Evolutionary conservation across 2,329 filamentous ascomycete genomes (phyloP).

Genomic region (Tolypocladium ovalisporum): DNA sequence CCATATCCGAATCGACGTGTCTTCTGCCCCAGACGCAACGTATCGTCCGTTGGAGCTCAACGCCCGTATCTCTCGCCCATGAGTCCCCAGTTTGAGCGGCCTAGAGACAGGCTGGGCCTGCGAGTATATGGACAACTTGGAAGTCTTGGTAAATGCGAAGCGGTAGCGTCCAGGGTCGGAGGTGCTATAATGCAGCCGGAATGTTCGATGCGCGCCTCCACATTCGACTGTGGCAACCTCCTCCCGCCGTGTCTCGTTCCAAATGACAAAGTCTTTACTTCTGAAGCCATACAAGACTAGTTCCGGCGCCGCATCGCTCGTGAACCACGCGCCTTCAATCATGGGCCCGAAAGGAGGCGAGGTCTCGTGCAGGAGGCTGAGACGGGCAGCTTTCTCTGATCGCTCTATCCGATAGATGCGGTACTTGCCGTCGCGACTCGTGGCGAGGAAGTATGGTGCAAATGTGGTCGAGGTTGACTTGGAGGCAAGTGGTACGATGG

Average conservation of each 20-base stretch:
- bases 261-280: slow-evolving; percentile 68
- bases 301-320: slow-evolving; percentile 27
- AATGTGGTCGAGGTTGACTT: slow-evolving; percentile 6
- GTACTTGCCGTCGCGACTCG: slow-evolving; percentile 67
- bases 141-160: slow-evolving; percentile 68
- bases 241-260: slow-evolving; percentile 61
- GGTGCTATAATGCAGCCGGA: slow-evolving; percentile 35
- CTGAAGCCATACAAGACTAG: slow-evolving; percentile 74
- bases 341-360: slow-evolving; percentile 62
- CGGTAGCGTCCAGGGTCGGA: slow-evolving; percentile 23
- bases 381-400: slow-evolving; percentile 7
- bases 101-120: slow-evolving; percentile 25
- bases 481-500: slow-evolving; percentile 39
- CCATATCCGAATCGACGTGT: slow-evolving; percentile 64
- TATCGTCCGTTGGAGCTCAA: slow-evolving; percentile 29
- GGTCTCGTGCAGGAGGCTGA: slow-evolving; percentile 54
- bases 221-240: slow-evolving; percentile 67
- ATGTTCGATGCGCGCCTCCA: slow-evolving; percentile 74
- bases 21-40: slow-evolving; percentile 63
- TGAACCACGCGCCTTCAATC: slow-evolving; percentile 62
- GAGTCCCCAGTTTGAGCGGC: slow-evolving; percentile 57
- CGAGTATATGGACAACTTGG: slow-evolving; percentile 36
- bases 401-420: slow-evolving; percentile 44
- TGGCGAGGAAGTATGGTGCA: slow-evolving; percentile 50
- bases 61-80: slow-evolving; percentile 74